phyloP scores from a whole-genome alignment of 2,329 filamentous ascomycete genomes.

The Pseudogymnoascus sp. region DNA sequence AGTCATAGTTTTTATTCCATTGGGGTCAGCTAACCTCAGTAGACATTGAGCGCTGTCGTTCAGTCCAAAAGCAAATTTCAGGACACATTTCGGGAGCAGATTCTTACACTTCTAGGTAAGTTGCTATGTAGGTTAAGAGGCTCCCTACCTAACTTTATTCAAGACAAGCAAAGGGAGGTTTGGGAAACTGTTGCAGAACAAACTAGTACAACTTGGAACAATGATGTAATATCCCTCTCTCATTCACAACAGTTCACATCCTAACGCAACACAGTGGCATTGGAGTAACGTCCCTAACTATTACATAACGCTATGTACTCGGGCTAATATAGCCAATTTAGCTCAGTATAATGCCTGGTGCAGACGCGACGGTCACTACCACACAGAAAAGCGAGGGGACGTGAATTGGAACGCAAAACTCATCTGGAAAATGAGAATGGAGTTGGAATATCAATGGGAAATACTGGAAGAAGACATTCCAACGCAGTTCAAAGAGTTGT shows the following conservation, averaged over 20 bases:
- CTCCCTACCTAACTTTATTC: conserved; percentile 1
- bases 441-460: conserved; percentile 26
- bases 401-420: conserved; percentile 29
- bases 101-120: conserved; percentile 17
- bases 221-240: conserved; percentile 10
- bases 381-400: conserved; percentile 15
- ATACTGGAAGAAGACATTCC: conserved; percentile 26
- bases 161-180: conserved; percentile 15
- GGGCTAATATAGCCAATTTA: conserved; percentile 15
- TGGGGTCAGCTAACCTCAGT: conserved; percentile 10
- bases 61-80: conserved; percentile 11
- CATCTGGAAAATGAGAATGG: conserved; percentile 30
- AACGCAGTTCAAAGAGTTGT: conserved; percentile 16
- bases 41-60: conserved; percentile 12
- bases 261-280: conserved; percentile 18
- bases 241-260: conserved; percentile 5
- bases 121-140: neutral
- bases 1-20: neutral
- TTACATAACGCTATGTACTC: neutral
- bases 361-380: conserved; percentile 24
- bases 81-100: conserved; percentile 15
- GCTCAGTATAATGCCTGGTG: conserved; percentile 30
- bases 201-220: conserved; percentile 9
- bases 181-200: conserved; percentile 16
- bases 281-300: conserved; percentile 15